phyloP scores from a whole-genome alignment of 106 monocot genomes.

The Dendrobium huoshanense region DNA sequence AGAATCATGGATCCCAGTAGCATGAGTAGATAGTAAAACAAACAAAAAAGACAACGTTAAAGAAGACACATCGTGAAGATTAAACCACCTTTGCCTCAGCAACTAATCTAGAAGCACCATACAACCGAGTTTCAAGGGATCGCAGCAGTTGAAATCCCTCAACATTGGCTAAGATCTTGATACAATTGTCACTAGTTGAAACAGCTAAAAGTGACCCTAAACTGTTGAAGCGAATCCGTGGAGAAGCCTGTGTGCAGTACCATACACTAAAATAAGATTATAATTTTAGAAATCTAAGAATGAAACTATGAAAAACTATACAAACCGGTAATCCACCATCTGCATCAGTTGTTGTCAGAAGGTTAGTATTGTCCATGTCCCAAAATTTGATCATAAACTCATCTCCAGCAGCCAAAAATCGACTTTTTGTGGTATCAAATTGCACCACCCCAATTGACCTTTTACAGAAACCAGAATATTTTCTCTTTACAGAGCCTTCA shows the following conservation, averaged over 20 bases:
- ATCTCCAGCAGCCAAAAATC: conserved; percentile 45
- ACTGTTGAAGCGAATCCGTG: conserved; percentile 34
- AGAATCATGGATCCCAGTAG: neutral
- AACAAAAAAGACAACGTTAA: neutral
- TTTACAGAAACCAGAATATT: conserved; percentile 32
- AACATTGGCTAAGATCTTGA: conserved; percentile 37
- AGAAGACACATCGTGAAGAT: neutral
- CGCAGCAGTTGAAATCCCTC: conserved; percentile 20
- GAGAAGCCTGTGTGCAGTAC: conserved; percentile 16
- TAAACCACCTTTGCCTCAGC: conserved; percentile 37
- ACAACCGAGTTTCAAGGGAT: conserved; percentile 16
- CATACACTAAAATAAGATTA: neutral
- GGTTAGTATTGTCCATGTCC: conserved; percentile 36
- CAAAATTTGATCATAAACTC: conserved; percentile 45
- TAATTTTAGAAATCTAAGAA: neutral
- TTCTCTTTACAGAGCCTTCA: conserved; percentile 26
- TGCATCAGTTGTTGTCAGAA: conserved; percentile 27
- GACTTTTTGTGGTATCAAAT: conserved; percentile 39
- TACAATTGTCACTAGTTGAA: conserved; percentile 23
- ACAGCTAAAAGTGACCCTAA: conserved; percentile 28
- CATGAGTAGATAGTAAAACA: neutral
- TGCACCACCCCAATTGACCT: conserved; percentile 26
- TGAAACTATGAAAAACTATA: neutral
- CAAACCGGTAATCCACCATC: conserved; percentile 35
- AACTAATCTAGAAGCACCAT: conserved; percentile 27